Evolutionary conservation across 202 grass and related monocot genomes (phyloP), one percentile per base, ranked within the genome.

Genomic region (Schoenoplectus triqueter): DNA sequence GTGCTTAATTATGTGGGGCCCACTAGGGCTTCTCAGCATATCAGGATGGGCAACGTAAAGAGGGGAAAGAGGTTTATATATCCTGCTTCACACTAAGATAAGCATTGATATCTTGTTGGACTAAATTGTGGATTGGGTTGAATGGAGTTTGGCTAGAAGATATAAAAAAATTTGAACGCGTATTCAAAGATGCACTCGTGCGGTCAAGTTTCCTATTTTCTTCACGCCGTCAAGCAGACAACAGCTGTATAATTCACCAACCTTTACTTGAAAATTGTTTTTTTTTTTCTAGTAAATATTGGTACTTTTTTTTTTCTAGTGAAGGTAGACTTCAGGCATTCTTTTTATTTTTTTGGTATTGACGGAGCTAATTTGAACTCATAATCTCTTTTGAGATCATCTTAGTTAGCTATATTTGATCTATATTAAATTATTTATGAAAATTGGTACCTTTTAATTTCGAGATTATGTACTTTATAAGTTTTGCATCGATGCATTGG

Each of bases 81-180:
- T 62, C 17, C 51, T 57, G 50, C 52, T 77, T 77, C 51, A 11
- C 64, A 70, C 39, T 83, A 41, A 83, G 81, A 83, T 83, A 83
- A 83, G 49, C 47, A 70, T 83, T 83, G 81, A 68, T 19, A 39
- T 50, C 22, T 45, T 52, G 3, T 41, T 78, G 51, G 55, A 78
- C 60, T 78, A 78, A 69, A 68, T 69, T 83, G 64, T 83, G 65
- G 65, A 83, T 83, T 83, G 48, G 48, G 65, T 70, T 70, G 11
- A 57, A 2, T 57, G 67, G 74, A 78, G 74, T 78, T 78, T 78
- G 74, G 64, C 44, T 49, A 57, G 64, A 83, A 56, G 66, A 55
- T 68, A 57, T n/a, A 31, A 76, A 9, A 22, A 78, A 54, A 60
- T 59, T 44, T 78, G 74, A 78, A 57, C 21, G 81, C 64, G 70